A percentile compares a stretch with the other conserved stretches of the same genome.
phyloP scores from a whole-genome alignment of 192 early-diverging fungal species.

The Linnemannia hyalina region DNA sequence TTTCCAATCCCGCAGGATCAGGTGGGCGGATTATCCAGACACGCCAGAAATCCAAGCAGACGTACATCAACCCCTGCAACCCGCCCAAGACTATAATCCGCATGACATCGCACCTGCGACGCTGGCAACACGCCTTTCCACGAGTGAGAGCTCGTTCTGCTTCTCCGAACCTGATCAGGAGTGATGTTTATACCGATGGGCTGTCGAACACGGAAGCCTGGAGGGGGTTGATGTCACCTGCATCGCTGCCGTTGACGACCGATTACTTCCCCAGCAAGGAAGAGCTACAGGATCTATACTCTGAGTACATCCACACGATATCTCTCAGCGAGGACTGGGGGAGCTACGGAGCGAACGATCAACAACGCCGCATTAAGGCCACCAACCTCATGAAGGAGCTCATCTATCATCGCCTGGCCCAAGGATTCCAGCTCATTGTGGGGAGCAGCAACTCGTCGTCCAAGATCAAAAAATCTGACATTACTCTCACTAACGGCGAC shows the following conservation, averaged over 20 bases:
- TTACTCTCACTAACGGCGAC: background rate
- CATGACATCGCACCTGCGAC: constrained; percentile 75
- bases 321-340: constrained; percentile 66
- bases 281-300: constrained; percentile 77
- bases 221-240: constrained; percentile 93
- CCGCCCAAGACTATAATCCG: constrained; percentile 67
- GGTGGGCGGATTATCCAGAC: constrained; percentile 45
- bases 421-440: constrained; percentile 93
- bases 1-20: constrained; percentile 37
- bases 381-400: constrained; percentile 83
- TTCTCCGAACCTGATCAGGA: constrained; percentile 62
- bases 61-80: constrained; percentile 79
- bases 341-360: constrained; percentile 58
- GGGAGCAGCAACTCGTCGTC: constrained; percentile 15
- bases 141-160: constrained; percentile 24
- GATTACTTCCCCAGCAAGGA: constrained; percentile 83
- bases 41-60: constrained; percentile 42
- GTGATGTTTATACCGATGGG: constrained; percentile 67
- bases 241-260: constrained; percentile 93
- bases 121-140: constrained; percentile 93
- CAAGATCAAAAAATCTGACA: constrained; percentile 15
- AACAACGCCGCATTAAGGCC: constrained; percentile 48
- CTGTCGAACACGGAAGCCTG: constrained; percentile 73
- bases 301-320: constrained; percentile 84
- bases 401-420: constrained; percentile 88